phyloP scores from a whole-genome alignment of 2,329 filamentous ascomycete genomes.

The Pleochaeta shiraiana region DNA sequence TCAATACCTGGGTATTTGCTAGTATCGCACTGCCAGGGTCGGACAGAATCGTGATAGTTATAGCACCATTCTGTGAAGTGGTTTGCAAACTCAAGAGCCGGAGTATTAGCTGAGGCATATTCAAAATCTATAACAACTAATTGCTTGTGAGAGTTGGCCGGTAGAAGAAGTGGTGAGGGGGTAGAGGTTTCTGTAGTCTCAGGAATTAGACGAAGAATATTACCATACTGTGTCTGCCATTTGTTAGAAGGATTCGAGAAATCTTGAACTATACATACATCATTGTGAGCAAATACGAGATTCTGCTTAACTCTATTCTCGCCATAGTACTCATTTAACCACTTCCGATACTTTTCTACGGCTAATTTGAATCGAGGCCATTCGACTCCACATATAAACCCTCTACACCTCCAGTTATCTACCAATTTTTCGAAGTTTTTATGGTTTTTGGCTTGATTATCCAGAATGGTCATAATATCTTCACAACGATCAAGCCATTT shows the following conservation, averaged over 20 bases:
- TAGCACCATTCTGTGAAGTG: conserved; percentile 98
- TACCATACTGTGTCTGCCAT: conserved; percentile 82
- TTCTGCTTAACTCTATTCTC: conserved; percentile 42
- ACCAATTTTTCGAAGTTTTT: conserved; percentile 25
- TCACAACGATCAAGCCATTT: conserved; percentile 35
- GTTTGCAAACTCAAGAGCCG: conserved; percentile 84
- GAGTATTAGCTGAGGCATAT: conserved; percentile 75
- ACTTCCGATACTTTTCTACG: conserved; percentile 55
- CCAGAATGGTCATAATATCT: conserved; percentile 28
- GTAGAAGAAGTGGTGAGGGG: conserved; percentile 62
- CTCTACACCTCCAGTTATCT: conserved; percentile 40
- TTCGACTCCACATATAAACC: conserved; percentile 61
- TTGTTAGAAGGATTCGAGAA: conserved; percentile 5
- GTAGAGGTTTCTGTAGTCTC: conserved; percentile 25
- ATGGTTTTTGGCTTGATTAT: conserved; percentile 17
- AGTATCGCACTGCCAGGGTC: conserved; percentile 45
- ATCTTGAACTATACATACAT: conserved; percentile 34
- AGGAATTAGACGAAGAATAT: conserved; percentile 58
- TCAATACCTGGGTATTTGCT: conserved; percentile 52
- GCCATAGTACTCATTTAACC: conserved; percentile 51
- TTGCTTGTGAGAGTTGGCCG: conserved; percentile 87
- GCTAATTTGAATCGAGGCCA: conserved; percentile 59
- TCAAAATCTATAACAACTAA: conserved; percentile 97
- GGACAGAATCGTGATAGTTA: conserved; percentile 65
- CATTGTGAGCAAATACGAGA: conserved; percentile 92